phyloP scores from a whole-genome alignment of 305 asterid genomes.

The Stenogyne calaminthoides region DNA sequence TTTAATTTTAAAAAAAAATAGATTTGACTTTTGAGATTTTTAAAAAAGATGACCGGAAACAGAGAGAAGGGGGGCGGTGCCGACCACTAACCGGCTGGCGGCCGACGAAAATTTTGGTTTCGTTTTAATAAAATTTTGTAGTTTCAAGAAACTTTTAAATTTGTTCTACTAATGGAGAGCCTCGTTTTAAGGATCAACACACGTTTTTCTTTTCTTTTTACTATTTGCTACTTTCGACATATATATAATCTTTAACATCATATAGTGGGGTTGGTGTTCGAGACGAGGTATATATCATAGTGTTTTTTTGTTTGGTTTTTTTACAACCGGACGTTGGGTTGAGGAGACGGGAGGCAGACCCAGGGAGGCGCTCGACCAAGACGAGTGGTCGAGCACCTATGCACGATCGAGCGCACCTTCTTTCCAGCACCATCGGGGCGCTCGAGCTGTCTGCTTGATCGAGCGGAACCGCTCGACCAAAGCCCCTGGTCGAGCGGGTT shows the following conservation, averaged over 20 bases:
- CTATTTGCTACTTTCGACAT: neutral
- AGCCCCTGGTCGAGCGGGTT: no score
- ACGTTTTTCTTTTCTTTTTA: neutral
- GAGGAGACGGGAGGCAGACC: no score
- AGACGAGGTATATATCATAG: neutral
- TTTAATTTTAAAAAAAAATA: no score
- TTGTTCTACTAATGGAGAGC: conserved; percentile 14
- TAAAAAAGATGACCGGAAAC: neutral
- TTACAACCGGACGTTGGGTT: no score
- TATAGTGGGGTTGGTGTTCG: neutral
- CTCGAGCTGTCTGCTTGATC: no score
- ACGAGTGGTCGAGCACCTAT: no score
- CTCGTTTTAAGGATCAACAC: conserved; percentile 26
- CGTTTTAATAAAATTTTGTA: neutral
- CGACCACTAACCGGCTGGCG: conserved; percentile 19
- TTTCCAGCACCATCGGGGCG: no score
- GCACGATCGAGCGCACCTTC: no score
- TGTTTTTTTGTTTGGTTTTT: no score
- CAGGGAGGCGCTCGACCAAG: no score
- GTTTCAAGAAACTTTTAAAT: neutral
- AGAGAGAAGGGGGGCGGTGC: conserved; percentile 39
- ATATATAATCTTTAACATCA: neutral
- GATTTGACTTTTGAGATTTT: neutral
- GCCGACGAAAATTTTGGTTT: conserved; percentile 15
- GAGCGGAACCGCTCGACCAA: no score